phyloP scores from a whole-genome alignment of 805 yeast genomes.

The Sungouiozyma intestinalis region DNA sequence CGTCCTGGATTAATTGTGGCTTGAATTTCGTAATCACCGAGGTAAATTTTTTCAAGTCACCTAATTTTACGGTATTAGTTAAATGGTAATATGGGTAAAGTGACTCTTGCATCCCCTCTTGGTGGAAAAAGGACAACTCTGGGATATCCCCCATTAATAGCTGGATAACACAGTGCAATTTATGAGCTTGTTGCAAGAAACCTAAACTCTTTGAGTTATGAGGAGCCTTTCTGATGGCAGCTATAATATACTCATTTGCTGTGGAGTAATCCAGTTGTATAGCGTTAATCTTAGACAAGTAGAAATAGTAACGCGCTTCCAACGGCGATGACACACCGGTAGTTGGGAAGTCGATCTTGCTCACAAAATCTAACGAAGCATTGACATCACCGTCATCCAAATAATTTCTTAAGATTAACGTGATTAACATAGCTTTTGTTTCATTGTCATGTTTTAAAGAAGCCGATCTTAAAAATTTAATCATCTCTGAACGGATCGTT shows the following conservation, averaged over 20 bases:
- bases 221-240: constrained; percentile 96
- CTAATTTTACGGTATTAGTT: constrained; percentile 83
- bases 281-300: constrained; percentile 81
- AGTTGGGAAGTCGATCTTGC: constrained; percentile 76
- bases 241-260: constrained; percentile 81
- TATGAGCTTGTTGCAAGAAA: constrained; percentile 80
- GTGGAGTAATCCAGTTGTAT: constrained; percentile 86
- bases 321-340: constrained; percentile 74
- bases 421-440: constrained; percentile 78
- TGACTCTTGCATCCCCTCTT: constrained; percentile 46
- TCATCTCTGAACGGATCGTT: constrained; percentile 54
- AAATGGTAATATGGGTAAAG: constrained; percentile 77
- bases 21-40: constrained; percentile 58
- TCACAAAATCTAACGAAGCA: constrained; percentile 81
- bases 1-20: constrained; percentile 56
- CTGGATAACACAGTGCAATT: constrained; percentile 79
- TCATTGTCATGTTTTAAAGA: constrained; percentile 87
- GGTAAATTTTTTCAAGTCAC: constrained; percentile 77
- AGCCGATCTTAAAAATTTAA: constrained; percentile 73
- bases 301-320: constrained; percentile 85
- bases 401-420: constrained; percentile 76
- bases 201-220: constrained; percentile 79
- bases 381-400: constrained; percentile 67
- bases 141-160: constrained; percentile 95
- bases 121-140: constrained; percentile 70